Evolutionary conservation across 768 basidiomycete species (phyloP).

Genomic region (Lactarius sanguifluus): DNA sequence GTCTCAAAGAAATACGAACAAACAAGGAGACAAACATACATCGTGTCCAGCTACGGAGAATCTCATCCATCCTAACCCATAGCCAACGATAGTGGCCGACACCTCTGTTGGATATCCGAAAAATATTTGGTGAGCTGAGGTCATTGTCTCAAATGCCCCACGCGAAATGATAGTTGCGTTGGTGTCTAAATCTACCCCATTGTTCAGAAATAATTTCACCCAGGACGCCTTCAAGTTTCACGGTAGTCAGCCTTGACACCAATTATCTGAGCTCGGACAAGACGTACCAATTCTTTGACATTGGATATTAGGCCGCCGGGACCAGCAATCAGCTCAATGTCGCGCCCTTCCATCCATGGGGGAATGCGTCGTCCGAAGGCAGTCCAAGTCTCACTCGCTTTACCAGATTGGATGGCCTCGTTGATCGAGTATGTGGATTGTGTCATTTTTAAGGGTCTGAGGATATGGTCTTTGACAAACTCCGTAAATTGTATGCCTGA

Average conservation of each 20-base stretch:
- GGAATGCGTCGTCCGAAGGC: constrained; percentile 38
- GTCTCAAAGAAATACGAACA: neutral
- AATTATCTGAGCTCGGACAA: neutral
- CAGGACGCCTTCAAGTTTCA: constrained; percentile 39
- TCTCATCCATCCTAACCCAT: constrained; percentile 47
- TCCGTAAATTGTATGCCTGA: constrained; percentile 37
- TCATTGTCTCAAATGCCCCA: constrained; percentile 35
- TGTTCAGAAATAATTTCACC: constrained; percentile 39
- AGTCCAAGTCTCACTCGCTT: constrained; percentile 39
- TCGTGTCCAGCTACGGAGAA: constrained; percentile 43
- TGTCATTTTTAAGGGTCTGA: constrained; percentile 43
- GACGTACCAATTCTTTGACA: constrained; percentile 43
- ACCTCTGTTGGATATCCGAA: constrained; percentile 13
- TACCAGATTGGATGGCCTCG: constrained; percentile 37
- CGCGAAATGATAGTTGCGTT: constrained; percentile 39
- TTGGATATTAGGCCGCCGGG: constrained; percentile 48
- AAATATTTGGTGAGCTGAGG: constrained; percentile 36
- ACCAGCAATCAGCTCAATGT: constrained; percentile 37
- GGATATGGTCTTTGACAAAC: constrained; percentile 45
- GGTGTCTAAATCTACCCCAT: constrained; percentile 36
- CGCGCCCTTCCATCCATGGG: constrained; percentile 34
- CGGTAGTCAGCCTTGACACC: neutral
- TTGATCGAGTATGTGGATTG: constrained; percentile 41
- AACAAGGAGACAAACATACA: constrained; percentile 31
- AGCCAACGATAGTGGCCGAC: constrained; percentile 35